Evolutionary conservation across 225 moss, liverwort and hornwort species (phyloP).

Genomic region (Sphagnum tenellum): DNA sequence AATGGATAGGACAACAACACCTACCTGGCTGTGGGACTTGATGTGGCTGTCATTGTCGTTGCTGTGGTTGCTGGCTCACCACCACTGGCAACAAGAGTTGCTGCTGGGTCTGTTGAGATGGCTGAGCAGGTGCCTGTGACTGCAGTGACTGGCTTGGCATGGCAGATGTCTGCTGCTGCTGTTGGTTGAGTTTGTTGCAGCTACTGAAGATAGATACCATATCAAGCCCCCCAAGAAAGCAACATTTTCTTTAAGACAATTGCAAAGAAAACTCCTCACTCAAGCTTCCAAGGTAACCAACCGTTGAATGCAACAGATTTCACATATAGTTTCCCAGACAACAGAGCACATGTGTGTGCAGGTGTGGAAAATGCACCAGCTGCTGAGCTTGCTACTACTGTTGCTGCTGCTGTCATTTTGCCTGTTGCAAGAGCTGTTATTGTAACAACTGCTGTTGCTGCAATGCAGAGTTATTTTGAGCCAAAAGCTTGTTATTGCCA

Average conservation of each 20-base stretch:
- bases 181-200: constrained; percentile 13
- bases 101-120: constrained; percentile 34
- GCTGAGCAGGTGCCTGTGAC: constrained; percentile 32
- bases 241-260: not conserved
- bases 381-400: too few relatives aligned
- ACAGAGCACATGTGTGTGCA: too few relatives aligned
- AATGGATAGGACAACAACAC: too few relatives aligned
- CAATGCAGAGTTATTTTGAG: constrained; percentile 30
- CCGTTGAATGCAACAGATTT: too few relatives aligned
- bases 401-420: constrained; percentile 44
- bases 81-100: too few relatives aligned
- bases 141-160: constrained; percentile 59
- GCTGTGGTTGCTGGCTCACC: constrained; percentile 27
- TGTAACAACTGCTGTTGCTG: constrained; percentile 45
- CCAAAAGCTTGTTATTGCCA: constrained; percentile 42
- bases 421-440: constrained; percentile 37
- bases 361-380: constrained; percentile 44
- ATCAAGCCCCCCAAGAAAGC: not conserved
- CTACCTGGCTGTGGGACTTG: constrained; percentile 45
- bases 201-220: not conserved
- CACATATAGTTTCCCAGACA: too few relatives aligned
- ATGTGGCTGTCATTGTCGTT: too few relatives aligned
- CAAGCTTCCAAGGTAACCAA: too few relatives aligned
- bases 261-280: too few relatives aligned
- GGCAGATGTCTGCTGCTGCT: constrained; percentile 35